Evolutionary conservation across 345 rosid species (phyloP).

Genomic region (Leavenworthia alabamica): DNA sequence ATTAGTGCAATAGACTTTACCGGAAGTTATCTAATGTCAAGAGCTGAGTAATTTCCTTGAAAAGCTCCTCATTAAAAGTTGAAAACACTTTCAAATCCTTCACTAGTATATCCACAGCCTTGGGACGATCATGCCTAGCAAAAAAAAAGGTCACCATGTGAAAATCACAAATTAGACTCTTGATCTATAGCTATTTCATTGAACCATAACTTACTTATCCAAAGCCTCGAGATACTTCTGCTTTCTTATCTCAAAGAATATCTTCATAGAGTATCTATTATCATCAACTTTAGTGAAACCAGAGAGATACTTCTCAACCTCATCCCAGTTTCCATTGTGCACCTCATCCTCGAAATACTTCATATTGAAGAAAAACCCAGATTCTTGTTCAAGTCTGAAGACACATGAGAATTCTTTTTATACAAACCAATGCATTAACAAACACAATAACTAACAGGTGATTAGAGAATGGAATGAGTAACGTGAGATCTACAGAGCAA

Average conservation of each 20-base stretch:
- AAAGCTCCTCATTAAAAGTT: constrained; percentile 93
- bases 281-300: constrained; percentile 97
- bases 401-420: not conserved
- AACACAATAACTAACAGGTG: not conserved
- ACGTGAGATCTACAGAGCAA: constrained; percentile 6
- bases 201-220: constrained; percentile 56
- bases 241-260: constrained; percentile 96
- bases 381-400: constrained; percentile 91
- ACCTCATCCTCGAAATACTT: constrained; percentile 99
- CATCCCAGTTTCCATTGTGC: constrained; percentile 95
- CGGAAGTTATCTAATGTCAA: constrained; percentile 90
- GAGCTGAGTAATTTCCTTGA: constrained; percentile 91
- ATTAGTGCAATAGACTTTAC: constrained; percentile 27
- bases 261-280: constrained; percentile 94
- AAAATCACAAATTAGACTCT: constrained; percentile 12
- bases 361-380: constrained; percentile 99
- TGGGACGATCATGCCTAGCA: constrained; percentile 82
- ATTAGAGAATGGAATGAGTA: not conserved
- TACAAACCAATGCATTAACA: not conserved
- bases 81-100: constrained; percentile 98
- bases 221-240: constrained; percentile 98
- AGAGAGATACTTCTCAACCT: constrained; percentile 94
- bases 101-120: constrained; percentile 90
- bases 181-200: not conserved
- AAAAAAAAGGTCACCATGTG: not conserved